Evolutionary conservation across 2,329 filamentous ascomycete species (phyloP), one percentile per base, ranked within the genome.

Genomic region (Onygenales sp.): DNA sequence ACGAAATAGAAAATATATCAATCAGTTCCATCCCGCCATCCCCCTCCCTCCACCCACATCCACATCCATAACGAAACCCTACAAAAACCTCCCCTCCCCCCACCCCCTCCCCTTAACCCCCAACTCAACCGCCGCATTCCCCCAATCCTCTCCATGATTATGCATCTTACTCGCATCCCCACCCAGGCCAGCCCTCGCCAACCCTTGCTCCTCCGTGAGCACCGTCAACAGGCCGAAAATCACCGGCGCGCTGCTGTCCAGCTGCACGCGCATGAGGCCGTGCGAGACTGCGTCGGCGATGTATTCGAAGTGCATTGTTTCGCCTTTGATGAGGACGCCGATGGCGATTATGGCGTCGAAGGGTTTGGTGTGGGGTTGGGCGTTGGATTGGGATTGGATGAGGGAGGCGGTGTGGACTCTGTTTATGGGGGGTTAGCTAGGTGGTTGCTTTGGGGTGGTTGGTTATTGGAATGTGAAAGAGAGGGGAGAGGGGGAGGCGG

Each of bases 221-320:
- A 97, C 84, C 21, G 93, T 98, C 70, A 98, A 75, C 62, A 97
- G 77, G 11, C 93, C 92, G 70, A 97, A 95, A 55, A 97, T 82
- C 55, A 98, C 86, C 35, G 93, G 93, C 50, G 95, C 82, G 44
- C 89, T 87, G 8, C 83, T 84, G 69, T 98, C 92, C 53, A 97
- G 78, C 71, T 95, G 90, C 55, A 97, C 84, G 59, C 89, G 84
- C 93, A 98, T 98, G 57, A 98, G 78, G 6, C 89, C 93, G 57
- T 95, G 89, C 54, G 84, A 89, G 6, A 94, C 90, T 42, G 89
- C 83, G 59, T 97, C 93, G 43, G 91, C 81, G 64, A 98, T 98
- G 75, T 98, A 97, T 74, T 98, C 93, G 66, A 98, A 98, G 74
- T 98, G 93, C 90, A 96, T 96, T 6, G 93, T 97, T 73, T 95